phyloP scores from a whole-genome alignment of 139 green algal species.

The Pleodorina starrii region DNA sequence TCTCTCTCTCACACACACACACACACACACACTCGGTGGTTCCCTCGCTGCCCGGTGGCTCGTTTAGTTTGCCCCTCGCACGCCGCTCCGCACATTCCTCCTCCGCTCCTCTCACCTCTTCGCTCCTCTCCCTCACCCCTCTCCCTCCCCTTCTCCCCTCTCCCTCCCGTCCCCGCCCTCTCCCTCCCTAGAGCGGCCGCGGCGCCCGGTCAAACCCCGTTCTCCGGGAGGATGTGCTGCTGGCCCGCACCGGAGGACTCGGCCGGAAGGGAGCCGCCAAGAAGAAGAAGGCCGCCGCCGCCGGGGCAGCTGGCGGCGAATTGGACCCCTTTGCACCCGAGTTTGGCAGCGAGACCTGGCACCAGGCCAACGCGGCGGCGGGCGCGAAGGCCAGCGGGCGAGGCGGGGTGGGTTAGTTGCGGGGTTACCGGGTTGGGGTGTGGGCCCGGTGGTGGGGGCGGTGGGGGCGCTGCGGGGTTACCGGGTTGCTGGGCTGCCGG shows the following conservation, averaged over 20 bases:
- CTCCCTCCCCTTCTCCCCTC: neutral
- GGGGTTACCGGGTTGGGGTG: conserved; percentile 8
- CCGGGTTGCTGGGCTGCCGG: no score
- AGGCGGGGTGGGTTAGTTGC: conserved; percentile 67
- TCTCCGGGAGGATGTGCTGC: conserved; percentile 91
- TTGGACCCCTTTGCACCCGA: conserved; percentile 87
- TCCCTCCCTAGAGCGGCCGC: conserved; percentile 69
- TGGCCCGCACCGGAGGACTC: conserved; percentile 70
- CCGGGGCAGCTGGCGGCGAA: no score
- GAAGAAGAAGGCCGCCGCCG: conserved; percentile 51
- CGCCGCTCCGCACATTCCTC: no score
- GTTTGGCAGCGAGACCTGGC: conserved; percentile 80
- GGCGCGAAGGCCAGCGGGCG: conserved; percentile 29
- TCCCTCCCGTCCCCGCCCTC: neutral
- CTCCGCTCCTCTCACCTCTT: neutral
- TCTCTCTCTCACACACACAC: no score
- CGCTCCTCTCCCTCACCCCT: neutral
- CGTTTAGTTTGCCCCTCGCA: no score
- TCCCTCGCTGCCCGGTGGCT: no score
- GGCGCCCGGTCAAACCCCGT: conserved; percentile 78
- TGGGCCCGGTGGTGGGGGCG: neutral
- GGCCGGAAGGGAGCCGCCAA: conserved; percentile 8
- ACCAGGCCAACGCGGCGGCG: conserved; percentile 51
- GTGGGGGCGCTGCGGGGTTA: no score
- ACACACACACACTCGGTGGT: no score